Base-by-base conservation (phyloP, 331 rosid genomes). In the Pyracantha coccinea region DNA sequence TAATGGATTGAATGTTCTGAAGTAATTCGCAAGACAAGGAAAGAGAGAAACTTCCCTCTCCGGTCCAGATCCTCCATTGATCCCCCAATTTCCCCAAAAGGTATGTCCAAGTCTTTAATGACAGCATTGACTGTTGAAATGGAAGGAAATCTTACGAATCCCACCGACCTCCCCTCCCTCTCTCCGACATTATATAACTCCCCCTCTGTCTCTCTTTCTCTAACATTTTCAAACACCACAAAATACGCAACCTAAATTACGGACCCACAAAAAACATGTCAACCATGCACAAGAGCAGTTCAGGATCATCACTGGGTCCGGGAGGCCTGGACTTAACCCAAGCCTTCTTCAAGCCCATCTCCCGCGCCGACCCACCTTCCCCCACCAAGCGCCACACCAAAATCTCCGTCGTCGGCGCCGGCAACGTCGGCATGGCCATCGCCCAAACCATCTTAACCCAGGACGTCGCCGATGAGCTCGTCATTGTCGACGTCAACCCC, bases 371-470 rank as follows among this genome's bases (percentile, higher is more conserved):
- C 8, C 86, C 96, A 2, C 90, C 96, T 6, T 91, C 96, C 9
- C 80, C 88, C 3, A 82, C 93, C 0, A 89, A 88, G 9, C 88
- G 89, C 68, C 88, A 82, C 79, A 87, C 73, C 66, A 93, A 93
- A 69, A 75, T 91, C 85, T 87, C 97, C 10, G 92, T 91, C 68
- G 66, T 93, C 14, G 98, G 97, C 0, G 89, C 93, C 11, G 98
- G 98, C 16, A 89, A 93, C 61, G 98, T 93, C 20, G 98, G 98
- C 45, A 93, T 93, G 98, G 98, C 98, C 76, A 91, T 93, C 3
- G 97, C 98, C 66, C 98, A 93, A 67, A 93, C 97, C 74, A 93
- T 91, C 73, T 93, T 93, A 70, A 91, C 96, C 52, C 98, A 91
- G 57, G 96, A 87, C 75, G 85, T 91, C 7, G 65, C 80, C 21